A percentile compares a stretch with the other conserved stretches of the same genome.
These are phyloP conservation scores for Exophiala calicioides DNA, from an alignment of 2,329 filamentous ascomycete species.

Conservation along the genomic window DNA sequence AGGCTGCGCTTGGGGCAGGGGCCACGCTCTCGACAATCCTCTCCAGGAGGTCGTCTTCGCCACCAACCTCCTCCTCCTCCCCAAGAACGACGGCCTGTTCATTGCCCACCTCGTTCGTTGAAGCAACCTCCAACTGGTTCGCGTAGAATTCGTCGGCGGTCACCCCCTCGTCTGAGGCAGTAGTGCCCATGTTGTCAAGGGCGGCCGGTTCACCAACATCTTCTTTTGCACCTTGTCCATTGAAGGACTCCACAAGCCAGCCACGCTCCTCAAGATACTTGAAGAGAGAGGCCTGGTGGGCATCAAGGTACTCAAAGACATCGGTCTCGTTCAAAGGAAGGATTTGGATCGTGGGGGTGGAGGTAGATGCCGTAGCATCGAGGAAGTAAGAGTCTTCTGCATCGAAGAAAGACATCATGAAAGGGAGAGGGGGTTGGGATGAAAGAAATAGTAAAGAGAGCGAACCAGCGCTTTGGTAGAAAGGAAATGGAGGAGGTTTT, in stretches of 20 bases:
- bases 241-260: constrained; percentile 7
- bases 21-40: no score
- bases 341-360: constrained; percentile 6
- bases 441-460: neutral
- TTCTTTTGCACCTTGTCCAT: neutral
- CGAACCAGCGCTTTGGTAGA: no score
- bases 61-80: neutral
- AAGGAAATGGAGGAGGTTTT: neutral
- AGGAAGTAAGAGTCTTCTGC: constrained; percentile 16
- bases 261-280: constrained; percentile 16
- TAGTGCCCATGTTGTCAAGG: neutral
- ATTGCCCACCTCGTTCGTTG: neutral
- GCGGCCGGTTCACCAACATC: neutral
- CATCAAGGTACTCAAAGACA: constrained; percentile 20
- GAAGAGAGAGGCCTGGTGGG: constrained; percentile 12
- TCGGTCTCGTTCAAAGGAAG: constrained; percentile 10
- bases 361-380: constrained; percentile 8
- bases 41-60: neutral
- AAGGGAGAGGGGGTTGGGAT: neutral
- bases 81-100: constrained; percentile 1
- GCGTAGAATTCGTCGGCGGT: neutral
- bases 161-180: neutral
- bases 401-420: constrained; percentile 19
- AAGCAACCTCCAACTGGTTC: neutral
- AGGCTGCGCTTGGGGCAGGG: constrained; percentile 1